Evolutionary conservation across 2,329 filamentous ascomycete genomes (phyloP).

Genomic region (Calonectria fujianensis): DNA sequence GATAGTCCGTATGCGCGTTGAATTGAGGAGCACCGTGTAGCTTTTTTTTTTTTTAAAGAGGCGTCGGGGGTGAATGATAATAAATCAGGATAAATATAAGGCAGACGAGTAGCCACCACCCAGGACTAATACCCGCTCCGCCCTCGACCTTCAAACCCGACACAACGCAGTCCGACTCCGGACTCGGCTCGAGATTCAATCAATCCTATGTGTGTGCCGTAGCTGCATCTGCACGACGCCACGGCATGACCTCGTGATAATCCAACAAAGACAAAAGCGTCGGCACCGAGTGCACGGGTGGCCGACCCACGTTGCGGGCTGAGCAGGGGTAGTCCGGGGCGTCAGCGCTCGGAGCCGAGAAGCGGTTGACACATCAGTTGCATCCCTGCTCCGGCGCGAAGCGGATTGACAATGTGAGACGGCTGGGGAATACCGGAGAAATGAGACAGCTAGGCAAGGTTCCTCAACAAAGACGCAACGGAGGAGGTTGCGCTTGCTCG

Average conservation of each 20-base stretch:
- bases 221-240: conserved; percentile 10
- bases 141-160: not conserved
- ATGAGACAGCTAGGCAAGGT: not conserved
- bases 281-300: not conserved
- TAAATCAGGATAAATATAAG: not conserved
- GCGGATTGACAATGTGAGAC: not conserved
- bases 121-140: not conserved
- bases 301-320: not conserved
- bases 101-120: not conserved
- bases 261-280: not conserved
- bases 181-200: not conserved
- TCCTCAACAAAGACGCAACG: not conserved
- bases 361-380: not conserved
- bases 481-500: not conserved
- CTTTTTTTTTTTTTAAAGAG: not conserved
- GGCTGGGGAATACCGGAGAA: not conserved
- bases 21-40: not conserved
- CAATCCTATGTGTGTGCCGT: not conserved
- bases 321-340: not conserved
- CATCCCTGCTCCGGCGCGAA: not conserved
- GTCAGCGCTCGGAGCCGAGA: conserved; percentile 19
- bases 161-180: conserved; percentile 7
- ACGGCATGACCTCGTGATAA: conserved; percentile 13
- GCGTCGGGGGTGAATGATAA: not conserved
- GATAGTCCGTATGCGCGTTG: not conserved